Conservation (phyloP, 768 basidiomycete genomes). For the Phallus indusiatus region DNA sequence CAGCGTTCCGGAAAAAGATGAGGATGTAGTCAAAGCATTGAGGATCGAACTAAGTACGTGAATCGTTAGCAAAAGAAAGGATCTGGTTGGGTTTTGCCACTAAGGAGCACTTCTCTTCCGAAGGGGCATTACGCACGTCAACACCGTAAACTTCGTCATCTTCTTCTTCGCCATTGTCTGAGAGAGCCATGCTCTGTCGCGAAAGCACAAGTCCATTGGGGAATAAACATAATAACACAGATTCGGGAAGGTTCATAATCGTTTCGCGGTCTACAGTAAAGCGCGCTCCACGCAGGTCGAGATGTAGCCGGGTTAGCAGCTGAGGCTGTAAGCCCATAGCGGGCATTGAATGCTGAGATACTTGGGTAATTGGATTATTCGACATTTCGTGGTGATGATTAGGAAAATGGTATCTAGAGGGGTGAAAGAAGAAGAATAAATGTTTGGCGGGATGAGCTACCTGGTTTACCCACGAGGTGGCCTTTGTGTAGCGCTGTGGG, state of each 20-base stretch:
- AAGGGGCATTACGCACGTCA: slow-evolving; percentile 58
- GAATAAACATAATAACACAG: slow-evolving; percentile 90
- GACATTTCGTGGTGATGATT: slow-evolving; percentile 19
- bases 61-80: background rate
- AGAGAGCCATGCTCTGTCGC: slow-evolving; percentile 68
- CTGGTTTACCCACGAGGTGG: slow-evolving; percentile 1
- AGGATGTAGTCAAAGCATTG: slow-evolving; percentile 93
- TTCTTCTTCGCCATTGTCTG: slow-evolving; percentile 71
- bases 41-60: slow-evolving; percentile 74
- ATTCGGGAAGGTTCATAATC: slow-evolving; percentile 97
- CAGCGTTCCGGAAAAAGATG: slow-evolving; percentile 81
- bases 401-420: background rate
- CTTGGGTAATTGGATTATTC: slow-evolving; percentile 48
- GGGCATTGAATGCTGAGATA: slow-evolving; percentile 40
- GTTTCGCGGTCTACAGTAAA: slow-evolving; percentile 96
- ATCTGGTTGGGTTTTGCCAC: background rate
- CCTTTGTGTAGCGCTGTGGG: background rate
- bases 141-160: slow-evolving; percentile 92
- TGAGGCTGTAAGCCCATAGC: slow-evolving; percentile 75
- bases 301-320: slow-evolving; percentile 76
- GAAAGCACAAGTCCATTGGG: slow-evolving; percentile 94
- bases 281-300: slow-evolving; percentile 85
- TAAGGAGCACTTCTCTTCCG: background rate
- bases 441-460: background rate
- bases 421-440: background rate